These are phyloP conservation scores for Nectriaceae sp. DNA, from an alignment of 2,329 filamentous ascomycete species.

Conservation along the genomic window DNA sequence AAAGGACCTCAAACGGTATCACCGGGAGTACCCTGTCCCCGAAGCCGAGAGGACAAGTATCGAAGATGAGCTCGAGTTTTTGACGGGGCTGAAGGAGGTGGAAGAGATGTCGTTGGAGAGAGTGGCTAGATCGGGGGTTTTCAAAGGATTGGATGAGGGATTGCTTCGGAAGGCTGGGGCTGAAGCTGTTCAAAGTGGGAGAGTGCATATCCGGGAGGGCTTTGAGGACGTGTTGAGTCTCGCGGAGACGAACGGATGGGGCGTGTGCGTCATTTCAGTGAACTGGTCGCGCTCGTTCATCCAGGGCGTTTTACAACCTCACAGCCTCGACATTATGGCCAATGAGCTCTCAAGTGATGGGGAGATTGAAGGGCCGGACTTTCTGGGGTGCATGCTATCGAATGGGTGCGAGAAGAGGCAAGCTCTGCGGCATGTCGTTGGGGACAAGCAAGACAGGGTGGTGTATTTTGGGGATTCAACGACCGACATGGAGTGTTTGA, in stretches of 20 bases:
- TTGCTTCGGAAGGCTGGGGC: constrained; percentile 41
- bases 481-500: constrained; percentile 57
- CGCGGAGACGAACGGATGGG: constrained; percentile 35
- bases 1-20: constrained; percentile 42
- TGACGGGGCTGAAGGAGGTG: constrained; percentile 44
- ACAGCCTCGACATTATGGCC: constrained; percentile 40
- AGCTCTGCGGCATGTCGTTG: constrained; percentile 36
- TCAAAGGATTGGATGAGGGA: constrained; percentile 39
- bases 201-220: constrained; percentile 40
- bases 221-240: constrained; percentile 37
- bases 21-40: constrained; percentile 33
- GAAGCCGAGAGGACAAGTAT: constrained; percentile 36
- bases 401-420: constrained; percentile 50
- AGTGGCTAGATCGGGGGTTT: constrained; percentile 46
- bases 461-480: constrained; percentile 61
- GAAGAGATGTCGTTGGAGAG: constrained; percentile 49
- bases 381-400: constrained; percentile 27
- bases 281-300: constrained; percentile 55
- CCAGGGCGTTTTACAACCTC: constrained; percentile 41
- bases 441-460: constrained; percentile 23
- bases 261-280: constrained; percentile 49
- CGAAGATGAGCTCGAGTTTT: constrained; percentile 43
- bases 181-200: constrained; percentile 35
- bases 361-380: constrained; percentile 42
- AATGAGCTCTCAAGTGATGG: constrained; percentile 46